Evolutionary conservation across 345 rosid genomes (phyloP).

Genomic region (Abelmoschus esculentus): DNA sequence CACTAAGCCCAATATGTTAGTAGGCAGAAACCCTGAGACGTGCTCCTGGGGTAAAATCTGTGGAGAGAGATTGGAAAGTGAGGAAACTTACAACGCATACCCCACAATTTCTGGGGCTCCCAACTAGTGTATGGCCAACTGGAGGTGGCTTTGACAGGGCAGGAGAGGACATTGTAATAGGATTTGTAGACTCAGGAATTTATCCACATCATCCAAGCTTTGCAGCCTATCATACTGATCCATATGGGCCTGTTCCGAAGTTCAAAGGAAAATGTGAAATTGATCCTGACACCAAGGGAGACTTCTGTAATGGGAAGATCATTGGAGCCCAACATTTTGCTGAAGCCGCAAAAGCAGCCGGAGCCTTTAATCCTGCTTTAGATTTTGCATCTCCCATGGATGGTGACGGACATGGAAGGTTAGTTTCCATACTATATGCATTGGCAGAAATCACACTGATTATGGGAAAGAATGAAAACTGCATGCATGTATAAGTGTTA

Average conservation of each 20-base stretch:
- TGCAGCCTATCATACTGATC: conserved; percentile 49
- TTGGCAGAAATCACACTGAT: background rate
- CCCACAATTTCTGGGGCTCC: conserved; percentile 92
- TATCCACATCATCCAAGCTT: conserved; percentile 93
- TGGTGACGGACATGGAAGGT: conserved; percentile 99
- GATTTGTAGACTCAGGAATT: conserved; percentile 93
- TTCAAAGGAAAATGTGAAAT: conserved; percentile 92
- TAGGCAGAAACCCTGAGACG: conserved; percentile 85
- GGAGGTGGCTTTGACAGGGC: conserved; percentile 96
- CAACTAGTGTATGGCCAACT: conserved; percentile 97
- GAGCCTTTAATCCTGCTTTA: conserved; percentile 71
- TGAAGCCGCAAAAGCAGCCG: conserved; percentile 88
- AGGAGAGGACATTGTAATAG: conserved; percentile 91
- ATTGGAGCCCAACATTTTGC: conserved; percentile 99
- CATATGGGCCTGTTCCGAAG: conserved; percentile 76
- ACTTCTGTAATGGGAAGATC: conserved; percentile 90
- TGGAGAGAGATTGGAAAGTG: conserved; percentile 95
- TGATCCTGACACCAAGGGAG: conserved; percentile 57
- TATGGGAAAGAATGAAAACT: background rate
- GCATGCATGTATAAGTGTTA: background rate
- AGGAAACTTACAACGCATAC: conserved; percentile 92
- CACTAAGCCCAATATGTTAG: conserved; percentile 44
- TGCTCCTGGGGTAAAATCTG: conserved; percentile 76
- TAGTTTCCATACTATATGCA: conserved; percentile 6
- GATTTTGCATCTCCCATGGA: conserved; percentile 97